A percentile compares a stretch with the other conserved stretches of the same genome.
phyloP scores from a whole-genome alignment of 192 early-diverging fungal species.

The Entophlyctis helioformis region DNA sequence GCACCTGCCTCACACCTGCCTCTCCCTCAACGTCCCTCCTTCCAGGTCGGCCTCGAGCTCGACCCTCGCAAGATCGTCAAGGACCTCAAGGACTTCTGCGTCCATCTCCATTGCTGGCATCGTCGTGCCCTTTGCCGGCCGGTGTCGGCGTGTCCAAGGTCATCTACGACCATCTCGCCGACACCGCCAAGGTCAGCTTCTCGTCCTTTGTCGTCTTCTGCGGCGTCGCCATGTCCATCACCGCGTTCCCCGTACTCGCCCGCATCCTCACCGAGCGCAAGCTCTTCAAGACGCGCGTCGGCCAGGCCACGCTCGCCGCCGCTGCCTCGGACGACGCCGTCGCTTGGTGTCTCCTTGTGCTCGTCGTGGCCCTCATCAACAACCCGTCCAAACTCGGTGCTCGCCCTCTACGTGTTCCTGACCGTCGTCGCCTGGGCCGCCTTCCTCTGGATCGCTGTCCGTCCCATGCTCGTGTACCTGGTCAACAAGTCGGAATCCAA shows the following conservation, averaged over 20 bases:
- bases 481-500: background rate
- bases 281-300: slow-evolving; percentile 48
- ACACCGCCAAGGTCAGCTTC: slow-evolving; percentile 20
- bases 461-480: slow-evolving; percentile 40
- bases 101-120: slow-evolving; percentile 73
- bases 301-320: slow-evolving; percentile 63
- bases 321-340: slow-evolving; percentile 69
- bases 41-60: slow-evolving; percentile 20
- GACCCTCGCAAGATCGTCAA: slow-evolving; percentile 18
- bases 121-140: slow-evolving; percentile 63
- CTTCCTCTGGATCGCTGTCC: slow-evolving; percentile 53
- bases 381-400: slow-evolving; percentile 28
- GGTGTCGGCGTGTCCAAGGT: slow-evolving; percentile 54
- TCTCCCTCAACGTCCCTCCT: slow-evolving; percentile 1
- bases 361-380: slow-evolving; percentile 66
- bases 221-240: slow-evolving; percentile 80
- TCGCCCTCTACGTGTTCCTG: slow-evolving; percentile 72
- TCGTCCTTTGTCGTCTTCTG: slow-evolving; percentile 66
- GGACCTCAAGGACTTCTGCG: slow-evolving; percentile 12
- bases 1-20: background rate
- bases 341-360: slow-evolving; percentile 53
- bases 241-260: slow-evolving; percentile 85
- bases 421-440: slow-evolving; percentile 48
- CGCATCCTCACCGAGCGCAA: slow-evolving; percentile 81
- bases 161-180: slow-evolving; percentile 20